Conservation (phyloP, 2,329 filamentous ascomycete species). For the Exophiala sp. region DNA sequence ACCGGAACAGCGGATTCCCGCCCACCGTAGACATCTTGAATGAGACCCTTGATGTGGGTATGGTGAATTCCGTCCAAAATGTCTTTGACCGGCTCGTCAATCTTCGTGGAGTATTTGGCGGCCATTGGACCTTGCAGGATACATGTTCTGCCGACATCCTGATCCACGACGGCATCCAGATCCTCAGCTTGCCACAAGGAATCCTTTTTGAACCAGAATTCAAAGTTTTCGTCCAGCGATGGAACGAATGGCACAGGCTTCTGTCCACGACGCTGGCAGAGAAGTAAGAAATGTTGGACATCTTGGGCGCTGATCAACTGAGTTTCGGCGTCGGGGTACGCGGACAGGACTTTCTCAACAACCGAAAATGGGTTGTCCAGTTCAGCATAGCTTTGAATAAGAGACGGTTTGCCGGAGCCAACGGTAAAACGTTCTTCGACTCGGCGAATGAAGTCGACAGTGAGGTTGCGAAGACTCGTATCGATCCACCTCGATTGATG, state of each 20-base stretch:
- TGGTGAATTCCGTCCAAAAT: slow-evolving; percentile 89
- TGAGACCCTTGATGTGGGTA: slow-evolving; percentile 73
- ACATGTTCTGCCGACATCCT: slow-evolving; percentile 93
- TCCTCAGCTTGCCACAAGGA: slow-evolving; percentile 99
- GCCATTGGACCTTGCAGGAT: slow-evolving; percentile 94
- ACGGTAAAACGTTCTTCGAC: slow-evolving; percentile 92
- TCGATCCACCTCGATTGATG: slow-evolving; percentile 92
- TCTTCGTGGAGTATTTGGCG: slow-evolving; percentile 77
- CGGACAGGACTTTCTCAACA: slow-evolving; percentile 69
- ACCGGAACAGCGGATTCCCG: slow-evolving; percentile 70
- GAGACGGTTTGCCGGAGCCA: slow-evolving; percentile 63
- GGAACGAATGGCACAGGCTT: slow-evolving; percentile 97
- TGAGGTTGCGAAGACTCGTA: slow-evolving; percentile 70
- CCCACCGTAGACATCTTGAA: slow-evolving; percentile 70
- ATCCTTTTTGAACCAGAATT: slow-evolving; percentile 99
- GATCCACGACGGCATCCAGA: slow-evolving; percentile 86
- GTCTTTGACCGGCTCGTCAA: slow-evolving; percentile 91
- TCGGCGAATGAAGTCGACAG: slow-evolving; percentile 92
- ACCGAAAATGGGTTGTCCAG: slow-evolving; percentile 73
- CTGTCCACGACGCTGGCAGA: slow-evolving; percentile 86
- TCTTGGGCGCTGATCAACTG: slow-evolving; percentile 98
- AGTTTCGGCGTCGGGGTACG: slow-evolving; percentile 77
- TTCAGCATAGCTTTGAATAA: slow-evolving; percentile 85
- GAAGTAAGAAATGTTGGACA: slow-evolving; percentile 89
- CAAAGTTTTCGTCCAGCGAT: slow-evolving; percentile 91